These are phyloP conservation scores for Aureobasidium sp. DNA, from an alignment of 2,329 filamentous ascomycete species.

Conservation along the genomic window DNA sequence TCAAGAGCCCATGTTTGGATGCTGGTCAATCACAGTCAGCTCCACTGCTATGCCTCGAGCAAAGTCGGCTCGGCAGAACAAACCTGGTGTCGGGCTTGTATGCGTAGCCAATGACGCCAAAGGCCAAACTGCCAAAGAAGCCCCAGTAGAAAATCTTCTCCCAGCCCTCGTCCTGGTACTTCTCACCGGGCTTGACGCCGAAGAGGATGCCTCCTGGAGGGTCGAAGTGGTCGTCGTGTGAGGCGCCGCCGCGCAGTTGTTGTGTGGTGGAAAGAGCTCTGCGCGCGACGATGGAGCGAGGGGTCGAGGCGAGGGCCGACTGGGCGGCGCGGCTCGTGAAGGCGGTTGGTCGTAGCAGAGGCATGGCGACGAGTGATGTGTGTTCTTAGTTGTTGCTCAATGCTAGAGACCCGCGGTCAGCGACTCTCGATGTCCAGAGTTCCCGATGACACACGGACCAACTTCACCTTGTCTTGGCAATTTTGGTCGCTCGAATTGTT, in stretches of 20 bases:
- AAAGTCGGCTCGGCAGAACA: conserved; percentile 38
- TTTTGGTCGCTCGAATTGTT: background rate
- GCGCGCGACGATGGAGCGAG: conserved; percentile 2
- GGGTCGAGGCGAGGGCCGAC: conserved; percentile 3
- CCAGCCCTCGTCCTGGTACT: conserved; percentile 94
- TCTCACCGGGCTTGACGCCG: conserved; percentile 89
- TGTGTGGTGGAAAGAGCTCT: conserved; percentile 28
- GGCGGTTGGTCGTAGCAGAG: conserved; percentile 7
- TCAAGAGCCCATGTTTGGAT: conserved; percentile 99
- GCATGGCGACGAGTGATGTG: conserved; percentile 1
- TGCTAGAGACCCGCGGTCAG: background rate
- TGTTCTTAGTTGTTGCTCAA: background rate
- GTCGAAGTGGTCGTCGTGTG: conserved; percentile 76
- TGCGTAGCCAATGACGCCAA: conserved; percentile 73
- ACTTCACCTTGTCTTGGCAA: background rate
- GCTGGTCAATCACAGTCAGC: conserved; percentile 41
- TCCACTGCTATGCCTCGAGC: background rate
- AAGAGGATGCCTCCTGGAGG: conserved; percentile 88
- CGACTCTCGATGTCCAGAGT: background rate
- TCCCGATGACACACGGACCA: background rate
- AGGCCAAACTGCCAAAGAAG: conserved; percentile 68
- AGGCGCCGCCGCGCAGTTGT: conserved; percentile 39
- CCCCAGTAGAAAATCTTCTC: conserved; percentile 80
- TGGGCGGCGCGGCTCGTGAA: conserved; percentile 10
- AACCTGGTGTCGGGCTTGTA: conserved; percentile 99